A percentile compares a stretch with the other conserved stretches of the same genome.
phyloP scores from a whole-genome alignment of 345 rosid genomes.

The Garcia nutans region DNA sequence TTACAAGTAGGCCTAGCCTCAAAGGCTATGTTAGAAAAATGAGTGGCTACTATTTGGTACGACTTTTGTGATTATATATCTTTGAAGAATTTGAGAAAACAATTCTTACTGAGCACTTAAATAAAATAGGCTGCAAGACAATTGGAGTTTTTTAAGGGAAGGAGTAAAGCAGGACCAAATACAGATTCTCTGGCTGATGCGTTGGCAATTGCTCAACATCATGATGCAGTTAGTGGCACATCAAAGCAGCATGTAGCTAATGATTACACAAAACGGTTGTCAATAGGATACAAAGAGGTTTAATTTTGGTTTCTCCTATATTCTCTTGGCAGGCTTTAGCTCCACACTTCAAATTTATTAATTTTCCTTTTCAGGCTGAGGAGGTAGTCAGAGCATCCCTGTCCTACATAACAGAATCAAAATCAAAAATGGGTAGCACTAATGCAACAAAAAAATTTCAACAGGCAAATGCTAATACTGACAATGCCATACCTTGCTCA shows the following conservation, averaged over 20 bases:
- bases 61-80: background rate
- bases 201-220: constrained; percentile 49
- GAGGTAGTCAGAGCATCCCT: constrained; percentile 45
- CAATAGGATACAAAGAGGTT: constrained; percentile 49
- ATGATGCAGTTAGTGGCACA: constrained; percentile 53
- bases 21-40: constrained; percentile 49
- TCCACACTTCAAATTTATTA: background rate
- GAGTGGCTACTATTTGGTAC: constrained; percentile 53
- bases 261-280: constrained; percentile 49
- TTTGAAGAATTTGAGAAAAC: background rate
- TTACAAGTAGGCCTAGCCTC: constrained; percentile 49
- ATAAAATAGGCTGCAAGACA: constrained; percentile 52
- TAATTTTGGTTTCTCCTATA: background rate
- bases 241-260: constrained; percentile 51
- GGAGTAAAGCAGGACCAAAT: constrained; percentile 33
- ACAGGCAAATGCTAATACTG: constrained; percentile 34
- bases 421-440: constrained; percentile 29
- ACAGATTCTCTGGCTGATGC: constrained; percentile 53
- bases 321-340: constrained; percentile 6
- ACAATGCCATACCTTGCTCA: background rate
- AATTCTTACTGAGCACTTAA: constrained; percentile 8
- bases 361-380: constrained; percentile 37
- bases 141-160: constrained; percentile 45
- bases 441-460: constrained; percentile 33
- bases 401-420: constrained; percentile 33